Evolutionary conservation across 1,139 yeast genomes (phyloP), one percentile per base, ranked within the genome.

Genomic region (Taiozyma sp.): DNA sequence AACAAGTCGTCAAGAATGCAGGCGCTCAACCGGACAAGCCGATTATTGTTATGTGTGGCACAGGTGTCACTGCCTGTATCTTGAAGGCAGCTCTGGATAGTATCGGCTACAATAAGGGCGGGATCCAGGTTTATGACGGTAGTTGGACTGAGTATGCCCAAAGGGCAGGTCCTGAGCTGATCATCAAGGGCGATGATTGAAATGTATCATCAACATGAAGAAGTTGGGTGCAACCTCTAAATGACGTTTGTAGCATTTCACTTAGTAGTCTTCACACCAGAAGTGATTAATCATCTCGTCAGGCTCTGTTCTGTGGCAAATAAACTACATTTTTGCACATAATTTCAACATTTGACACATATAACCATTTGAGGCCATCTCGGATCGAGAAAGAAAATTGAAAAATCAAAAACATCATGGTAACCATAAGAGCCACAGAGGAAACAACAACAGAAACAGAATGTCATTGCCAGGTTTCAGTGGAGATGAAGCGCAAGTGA

Each of bases 51-150:
- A 82, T 87, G 89, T 93, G 99, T 66, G 99, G 98, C 24, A 85
- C 97, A 1, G 98, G 98, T 47, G 97, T 92, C 45, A 85, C 97
- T 23, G 97, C 97, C 0, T 89, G 92, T 56, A 82, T 92, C 43
- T 74, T 92, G 51, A 85, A 87, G 67, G 75, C 84, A 27, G 95
- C 89, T 4, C 70, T 88, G 43, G 81, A 83, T 48, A 73, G 79
- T 24, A 81, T 86, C 1, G 84, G 83, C 0, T 63, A 73, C 29
- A 68, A 73, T 36, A 64, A 71, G 23, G 65, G 65, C 44, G 76
- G 76, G 6, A 75, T 90, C 19, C 79, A 82, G 49, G 85, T 93
- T 8, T 93, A 92, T 62, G 99, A 93, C 64, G 99, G 99, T 6
- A 84, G 95, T 49, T 93, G 98, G 99, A 87, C 97, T 10, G 77